Evolutionary conservation across 2,329 filamentous ascomycete species (phyloP).

Genomic region (Penicillium sp.): DNA sequence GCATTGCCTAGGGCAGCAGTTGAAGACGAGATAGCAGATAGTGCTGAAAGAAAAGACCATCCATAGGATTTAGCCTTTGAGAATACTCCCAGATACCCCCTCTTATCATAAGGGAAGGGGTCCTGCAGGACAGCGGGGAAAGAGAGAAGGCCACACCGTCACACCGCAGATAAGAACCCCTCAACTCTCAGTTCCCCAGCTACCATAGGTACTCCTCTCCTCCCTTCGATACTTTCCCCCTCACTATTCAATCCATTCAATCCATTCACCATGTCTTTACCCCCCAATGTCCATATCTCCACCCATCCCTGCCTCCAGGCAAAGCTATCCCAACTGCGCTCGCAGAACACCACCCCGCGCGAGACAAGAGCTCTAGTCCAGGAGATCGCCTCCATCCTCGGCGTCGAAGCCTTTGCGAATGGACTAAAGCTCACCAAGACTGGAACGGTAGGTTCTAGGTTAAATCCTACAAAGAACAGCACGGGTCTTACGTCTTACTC

Average conservation of each 20-base stretch:
- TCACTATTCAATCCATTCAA: not conserved
- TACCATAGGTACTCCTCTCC: not conserved
- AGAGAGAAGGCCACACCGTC: not conserved
- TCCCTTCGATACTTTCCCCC: not conserved
- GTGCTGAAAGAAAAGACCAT: too few species aligned
- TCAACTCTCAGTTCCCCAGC: slow-evolving; percentile 3
- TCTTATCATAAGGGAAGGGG: not conserved
- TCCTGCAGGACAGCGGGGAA: not conserved
- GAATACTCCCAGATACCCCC: too few species aligned
- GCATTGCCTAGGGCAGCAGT: too few species aligned
- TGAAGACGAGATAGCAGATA: too few species aligned
- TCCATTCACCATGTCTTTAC: slow-evolving; percentile 43
- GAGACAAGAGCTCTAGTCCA: slow-evolving; percentile 83
- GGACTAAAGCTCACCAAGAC: slow-evolving; percentile 62
- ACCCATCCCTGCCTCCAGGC: slow-evolving; percentile 82
- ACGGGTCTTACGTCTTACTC: too few species aligned
- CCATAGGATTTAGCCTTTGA: too few species aligned
- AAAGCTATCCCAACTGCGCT: slow-evolving; percentile 89
- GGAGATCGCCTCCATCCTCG: slow-evolving; percentile 82
- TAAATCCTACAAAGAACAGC: too few species aligned
- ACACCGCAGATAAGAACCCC: slow-evolving; percentile 21
- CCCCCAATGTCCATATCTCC: slow-evolving; percentile 72
- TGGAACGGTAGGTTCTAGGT: slow-evolving; percentile 64
- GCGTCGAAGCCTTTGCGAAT: slow-evolving; percentile 75
- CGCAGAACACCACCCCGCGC: slow-evolving; percentile 67